phyloP scores from a whole-genome alignment of 352 stramenopile species.

The Pythium rhizo-oryzae region DNA sequence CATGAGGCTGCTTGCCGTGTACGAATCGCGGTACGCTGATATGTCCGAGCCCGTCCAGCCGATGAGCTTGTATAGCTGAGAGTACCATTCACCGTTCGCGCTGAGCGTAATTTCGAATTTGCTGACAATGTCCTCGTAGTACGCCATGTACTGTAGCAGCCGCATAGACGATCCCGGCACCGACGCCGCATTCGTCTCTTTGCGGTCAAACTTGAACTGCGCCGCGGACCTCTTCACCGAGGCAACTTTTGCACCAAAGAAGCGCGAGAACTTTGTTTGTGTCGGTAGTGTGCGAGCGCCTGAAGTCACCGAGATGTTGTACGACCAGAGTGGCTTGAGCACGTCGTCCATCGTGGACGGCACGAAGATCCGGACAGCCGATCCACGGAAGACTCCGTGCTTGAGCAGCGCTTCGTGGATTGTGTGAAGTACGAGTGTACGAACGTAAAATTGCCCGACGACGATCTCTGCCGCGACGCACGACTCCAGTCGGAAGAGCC shows the following conservation, averaged over 20 bases:
- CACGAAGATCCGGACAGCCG: constrained; percentile 19
- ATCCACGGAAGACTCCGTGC: constrained; percentile 19
- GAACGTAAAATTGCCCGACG: constrained; percentile 44
- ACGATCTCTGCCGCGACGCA: constrained; percentile 45
- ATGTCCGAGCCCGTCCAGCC: constrained; percentile 37
- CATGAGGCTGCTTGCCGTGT: constrained; percentile 35
- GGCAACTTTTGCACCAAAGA: constrained; percentile 33
- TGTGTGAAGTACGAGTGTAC: constrained; percentile 35
- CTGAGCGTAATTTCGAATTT: constrained; percentile 21
- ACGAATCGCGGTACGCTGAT: constrained; percentile 43
- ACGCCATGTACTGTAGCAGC: constrained; percentile 45
- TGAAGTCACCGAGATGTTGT: constrained; percentile 36
- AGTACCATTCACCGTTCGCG: constrained; percentile 23
- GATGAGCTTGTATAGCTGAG: constrained; percentile 43
- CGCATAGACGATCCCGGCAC: constrained; percentile 41
- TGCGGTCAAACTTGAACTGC: constrained; percentile 41
- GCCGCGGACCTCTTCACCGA: constrained; percentile 21
- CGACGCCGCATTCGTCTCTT: constrained; percentile 14
- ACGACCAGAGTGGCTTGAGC: constrained; percentile 34
- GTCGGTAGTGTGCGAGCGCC: constrained; percentile 17
- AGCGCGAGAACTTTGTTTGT: constrained; percentile 17
- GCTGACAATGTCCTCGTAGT: constrained; percentile 41
- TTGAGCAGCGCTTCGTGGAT: constrained; percentile 31
- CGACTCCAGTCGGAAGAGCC: constrained; percentile 32
- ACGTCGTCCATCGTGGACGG: constrained; percentile 25